These are phyloP conservation scores for Eremochloa ophiuroides DNA, from an alignment of 176 grass and related monocot genomes.

Conservation along the genomic window DNA sequence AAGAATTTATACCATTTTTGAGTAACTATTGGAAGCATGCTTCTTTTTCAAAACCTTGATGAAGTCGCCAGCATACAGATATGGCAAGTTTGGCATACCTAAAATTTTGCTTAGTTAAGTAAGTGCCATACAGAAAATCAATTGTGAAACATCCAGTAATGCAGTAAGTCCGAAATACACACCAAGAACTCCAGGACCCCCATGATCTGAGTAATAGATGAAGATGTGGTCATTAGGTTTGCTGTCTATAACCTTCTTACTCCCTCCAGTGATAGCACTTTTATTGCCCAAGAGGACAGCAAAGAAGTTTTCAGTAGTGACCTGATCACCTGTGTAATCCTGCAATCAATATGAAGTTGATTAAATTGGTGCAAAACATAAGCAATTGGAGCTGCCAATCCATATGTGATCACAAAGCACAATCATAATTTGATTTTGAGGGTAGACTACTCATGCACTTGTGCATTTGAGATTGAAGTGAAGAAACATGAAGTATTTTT, in stretches of 20 bases:
- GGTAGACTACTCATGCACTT: not conserved
- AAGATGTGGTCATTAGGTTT: conserved; percentile 86
- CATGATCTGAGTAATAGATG: conserved; percentile 95
- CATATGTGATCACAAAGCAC: not conserved
- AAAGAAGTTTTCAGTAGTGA: conserved; percentile 72
- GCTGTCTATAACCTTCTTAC: conserved; percentile 88
- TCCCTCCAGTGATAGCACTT: conserved; percentile 77
- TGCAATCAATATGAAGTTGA: conserved; percentile 26
- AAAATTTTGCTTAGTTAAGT: conserved; percentile 7
- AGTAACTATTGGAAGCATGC: conserved; percentile 71
- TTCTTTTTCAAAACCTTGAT: conserved; percentile 73
- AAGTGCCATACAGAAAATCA: not conserved
- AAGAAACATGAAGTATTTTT: not conserved
- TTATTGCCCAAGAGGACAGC: conserved; percentile 79
- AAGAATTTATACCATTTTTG: conserved; percentile 67
- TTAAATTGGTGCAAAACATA: not conserved
- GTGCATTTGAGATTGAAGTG: not conserved
- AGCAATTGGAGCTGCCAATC: not conserved
- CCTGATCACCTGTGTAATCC: conserved; percentile 74
- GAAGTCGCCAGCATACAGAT: conserved; percentile 77
- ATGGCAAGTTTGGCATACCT: conserved; percentile 89
- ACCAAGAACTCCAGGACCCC: conserved; percentile 95
- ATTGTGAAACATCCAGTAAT: not conserved
- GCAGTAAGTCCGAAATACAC: not conserved
- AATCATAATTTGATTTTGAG: not conserved